Percentiles rank a stretch among this genome's conserved stretches.
Evolutionary conservation across 2,329 filamentous ascomycete species (phyloP).

Genomic region (Penicillium sp.): DNA sequence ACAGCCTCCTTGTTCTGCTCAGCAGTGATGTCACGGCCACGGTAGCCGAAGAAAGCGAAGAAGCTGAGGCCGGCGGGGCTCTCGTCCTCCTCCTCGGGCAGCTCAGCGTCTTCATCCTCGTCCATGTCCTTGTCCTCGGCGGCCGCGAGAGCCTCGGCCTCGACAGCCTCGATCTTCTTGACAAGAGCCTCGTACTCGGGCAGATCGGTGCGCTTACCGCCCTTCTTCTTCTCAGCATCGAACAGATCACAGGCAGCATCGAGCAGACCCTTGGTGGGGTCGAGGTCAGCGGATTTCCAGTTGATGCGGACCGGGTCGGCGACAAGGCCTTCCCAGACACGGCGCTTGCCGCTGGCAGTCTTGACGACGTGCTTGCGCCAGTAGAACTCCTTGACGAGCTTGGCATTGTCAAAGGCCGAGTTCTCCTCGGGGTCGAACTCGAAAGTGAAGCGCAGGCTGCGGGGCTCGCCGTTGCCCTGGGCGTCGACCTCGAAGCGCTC

Average conservation of each 20-base stretch:
- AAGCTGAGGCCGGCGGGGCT: conserved; percentile 72
- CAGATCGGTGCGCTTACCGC: conserved; percentile 52
- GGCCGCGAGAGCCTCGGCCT: conserved; percentile 35
- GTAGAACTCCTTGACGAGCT: conserved; percentile 90
- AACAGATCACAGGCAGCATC: conserved; percentile 70
- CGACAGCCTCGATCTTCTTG: conserved; percentile 41
- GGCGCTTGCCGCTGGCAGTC: conserved; percentile 46
- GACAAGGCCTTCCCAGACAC: conserved; percentile 72
- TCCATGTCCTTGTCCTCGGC: conserved; percentile 20
- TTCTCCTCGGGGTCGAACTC: conserved; percentile 71
- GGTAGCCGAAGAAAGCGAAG: conserved; percentile 87
- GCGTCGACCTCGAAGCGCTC: conserved; percentile 73
- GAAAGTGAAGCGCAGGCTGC: conserved; percentile 75
- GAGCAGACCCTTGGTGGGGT: conserved; percentile 79
- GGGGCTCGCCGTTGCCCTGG: conserved; percentile 69
- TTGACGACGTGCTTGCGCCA: conserved; percentile 64
- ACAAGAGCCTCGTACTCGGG: conserved; percentile 56
- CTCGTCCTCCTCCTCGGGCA: conserved; percentile 41
- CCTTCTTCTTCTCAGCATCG: conserved; percentile 59
- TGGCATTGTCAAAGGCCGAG: conserved; percentile 74
- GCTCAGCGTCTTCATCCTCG: conserved; percentile 30
- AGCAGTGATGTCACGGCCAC: conserved; percentile 66
- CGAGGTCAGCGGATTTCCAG: conserved; percentile 80
- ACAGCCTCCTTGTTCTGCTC: conserved; percentile 68
- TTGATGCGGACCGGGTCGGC: conserved; percentile 85